These are phyloP conservation scores for Candida oleophila DNA, from an alignment of 805 yeast genomes.

Conservation along the genomic window DNA sequence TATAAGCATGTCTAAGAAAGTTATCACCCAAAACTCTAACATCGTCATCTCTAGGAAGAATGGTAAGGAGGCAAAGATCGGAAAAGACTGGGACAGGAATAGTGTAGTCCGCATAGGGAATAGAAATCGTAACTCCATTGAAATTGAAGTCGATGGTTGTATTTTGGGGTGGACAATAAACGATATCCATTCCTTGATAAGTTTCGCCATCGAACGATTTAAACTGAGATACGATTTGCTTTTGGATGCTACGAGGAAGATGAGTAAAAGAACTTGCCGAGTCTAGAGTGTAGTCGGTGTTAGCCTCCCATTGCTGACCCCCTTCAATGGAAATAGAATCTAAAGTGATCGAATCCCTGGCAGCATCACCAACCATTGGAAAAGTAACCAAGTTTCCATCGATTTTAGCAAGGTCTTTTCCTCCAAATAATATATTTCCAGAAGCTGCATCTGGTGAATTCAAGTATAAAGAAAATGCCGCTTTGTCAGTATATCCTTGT, in stretches of 20 bases:
- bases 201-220: constrained; percentile 34
- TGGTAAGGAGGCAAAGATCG: not conserved
- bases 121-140: constrained; percentile 15
- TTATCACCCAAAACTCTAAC: constrained; percentile 11
- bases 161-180: not conserved
- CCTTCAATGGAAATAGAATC: not conserved
- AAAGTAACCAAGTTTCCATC: constrained; percentile 32
- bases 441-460: constrained; percentile 23
- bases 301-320: no score
- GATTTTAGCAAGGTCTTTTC: constrained; percentile 41
- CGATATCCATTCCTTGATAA: constrained; percentile 21
- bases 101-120: constrained; percentile 9
- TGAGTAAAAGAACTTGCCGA: constrained; percentile 56
- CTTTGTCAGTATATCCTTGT: constrained; percentile 39
- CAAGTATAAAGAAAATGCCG: constrained; percentile 49
- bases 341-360: not conserved
- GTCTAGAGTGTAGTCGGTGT: constrained; percentile 36
- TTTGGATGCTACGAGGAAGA: constrained; percentile 29
- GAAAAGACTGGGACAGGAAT: not conserved
- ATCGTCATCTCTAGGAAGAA: not conserved
- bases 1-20: constrained; percentile 17
- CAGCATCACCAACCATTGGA: constrained; percentile 17
- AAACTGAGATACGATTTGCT: not conserved
- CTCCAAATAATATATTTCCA: constrained; percentile 44
- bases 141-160: constrained; percentile 11